Base-by-base conservation (phyloP, 2,329 filamentous ascomycete genomes). In the Pseudovirgaria hyperparasitica region DNA sequence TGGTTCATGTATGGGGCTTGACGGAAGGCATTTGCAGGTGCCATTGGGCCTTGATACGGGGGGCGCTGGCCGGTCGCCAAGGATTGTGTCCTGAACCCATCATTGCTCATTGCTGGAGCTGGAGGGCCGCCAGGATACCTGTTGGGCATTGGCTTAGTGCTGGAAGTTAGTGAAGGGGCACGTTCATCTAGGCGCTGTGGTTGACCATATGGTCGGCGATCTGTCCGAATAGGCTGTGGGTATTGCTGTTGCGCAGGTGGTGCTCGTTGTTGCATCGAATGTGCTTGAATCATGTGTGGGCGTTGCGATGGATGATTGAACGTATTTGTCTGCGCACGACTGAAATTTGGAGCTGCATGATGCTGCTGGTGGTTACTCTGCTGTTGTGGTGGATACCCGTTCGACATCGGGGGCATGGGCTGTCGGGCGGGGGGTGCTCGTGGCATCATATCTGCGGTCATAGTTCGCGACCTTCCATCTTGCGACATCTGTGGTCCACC, bases 81-180 rank as follows among this genome's bases (percentile, higher is more conserved):
- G 18, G 87, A 96, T 43, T 93, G 84, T n/a, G 90, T 92, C 32
- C 90, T 74, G 57, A 85, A 92, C 5, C 77, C 66, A 54, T 96
- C 87, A 19, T 72, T 76, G 49, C 90, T 90, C 56, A 92, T 56
- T 23, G 84, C 82, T 25, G 81, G 75, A 9, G 57, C 62, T 14
- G 43, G 39, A 6, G 39, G 37, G n/a, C 32, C 33, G 13, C 45
- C 42, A 12, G 70, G 67, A 42, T 68, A 67, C 34, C 72, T 70
- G 44, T 60, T 58, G 16, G 67, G 63, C 12, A 64, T 55, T 21
- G 67, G 67, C 32, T 80, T 72, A 37, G 49, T 57, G 47, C 59
- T 62, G 31, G 58, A 58, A 16, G 61, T 57, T 34, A 62, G 58
- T 21, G 61, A 57, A n/a, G 53, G 52, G 58, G 40, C 50, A 70